Evolutionary conservation across 164 flowering plant species (phyloP).

Genomic region (Vitis rotundifolia): DNA sequence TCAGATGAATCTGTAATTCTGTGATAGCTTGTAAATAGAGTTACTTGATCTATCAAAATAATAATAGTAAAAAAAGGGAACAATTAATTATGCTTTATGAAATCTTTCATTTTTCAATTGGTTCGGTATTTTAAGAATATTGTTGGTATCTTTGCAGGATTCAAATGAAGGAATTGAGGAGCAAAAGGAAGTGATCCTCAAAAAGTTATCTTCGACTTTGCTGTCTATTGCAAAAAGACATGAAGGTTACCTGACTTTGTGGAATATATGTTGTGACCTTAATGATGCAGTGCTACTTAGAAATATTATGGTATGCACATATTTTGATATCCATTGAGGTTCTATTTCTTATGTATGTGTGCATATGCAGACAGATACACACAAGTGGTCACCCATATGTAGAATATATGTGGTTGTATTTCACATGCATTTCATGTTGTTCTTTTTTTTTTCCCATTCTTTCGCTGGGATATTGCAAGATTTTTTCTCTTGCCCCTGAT

Average conservation of each 20-base stretch:
- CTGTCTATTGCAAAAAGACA: constrained; percentile 78
- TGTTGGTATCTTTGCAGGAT: constrained; percentile 42
- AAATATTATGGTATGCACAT: constrained; percentile 69
- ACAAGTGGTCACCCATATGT: too few species aligned
- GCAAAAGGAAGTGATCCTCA: constrained; percentile 40
- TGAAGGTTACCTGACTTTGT: constrained; percentile 75
- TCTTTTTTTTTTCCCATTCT: background rate
- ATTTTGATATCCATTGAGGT: background rate
- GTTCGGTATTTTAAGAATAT: background rate
- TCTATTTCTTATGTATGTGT: too few species aligned
- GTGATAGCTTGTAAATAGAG: too few species aligned
- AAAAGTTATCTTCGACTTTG: constrained; percentile 51
- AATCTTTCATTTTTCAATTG: too few species aligned
- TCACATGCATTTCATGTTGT: constrained; percentile 7
- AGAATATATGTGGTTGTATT: background rate
- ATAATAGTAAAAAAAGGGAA: too few species aligned
- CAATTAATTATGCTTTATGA: too few species aligned
- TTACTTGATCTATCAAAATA: too few species aligned
- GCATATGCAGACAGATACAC: too few species aligned
- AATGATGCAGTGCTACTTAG: constrained; percentile 73
- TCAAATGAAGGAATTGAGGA: constrained; percentile 39
- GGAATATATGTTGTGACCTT: constrained; percentile 85
- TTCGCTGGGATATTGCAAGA: background rate
- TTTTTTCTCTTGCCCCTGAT: background rate
- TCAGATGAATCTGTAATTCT: too few species aligned